phyloP scores from a whole-genome alignment of 495 filamentous ascomycete genomes.

The Tuber microsphaerosporum region DNA sequence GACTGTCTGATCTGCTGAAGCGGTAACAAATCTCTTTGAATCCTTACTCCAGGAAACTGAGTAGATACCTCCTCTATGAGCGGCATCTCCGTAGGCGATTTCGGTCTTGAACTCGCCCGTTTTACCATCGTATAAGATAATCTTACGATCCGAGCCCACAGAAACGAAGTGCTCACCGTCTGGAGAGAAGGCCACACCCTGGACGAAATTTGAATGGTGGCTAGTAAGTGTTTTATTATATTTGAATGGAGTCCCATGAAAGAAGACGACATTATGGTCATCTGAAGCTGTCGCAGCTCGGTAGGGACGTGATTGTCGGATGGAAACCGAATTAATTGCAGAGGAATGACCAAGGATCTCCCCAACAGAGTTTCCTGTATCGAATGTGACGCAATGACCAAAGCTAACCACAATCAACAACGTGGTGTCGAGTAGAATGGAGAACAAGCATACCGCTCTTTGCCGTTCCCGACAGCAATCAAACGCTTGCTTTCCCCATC shows the following conservation, averaged over 20 bases:
- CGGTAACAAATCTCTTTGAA: slow-evolving; percentile 81
- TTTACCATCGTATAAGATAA: slow-evolving; percentile 92
- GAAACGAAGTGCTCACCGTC: slow-evolving; percentile 78
- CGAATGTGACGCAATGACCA: slow-evolving; percentile 89
- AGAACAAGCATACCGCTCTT: slow-evolving; percentile 55
- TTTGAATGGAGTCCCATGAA: slow-evolving; percentile 90
- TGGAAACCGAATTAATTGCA: slow-evolving; percentile 81
- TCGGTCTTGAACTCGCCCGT: slow-evolving; percentile 72
- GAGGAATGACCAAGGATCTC: slow-evolving; percentile 86
- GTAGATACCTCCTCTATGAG: slow-evolving; percentile 87
- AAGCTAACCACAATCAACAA: slow-evolving; percentile 44
- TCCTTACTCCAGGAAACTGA: slow-evolving; percentile 83
- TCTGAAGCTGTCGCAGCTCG: slow-evolving; percentile 86
- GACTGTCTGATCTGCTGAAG: slow-evolving; percentile 88
- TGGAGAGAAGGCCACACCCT: slow-evolving; percentile 82
- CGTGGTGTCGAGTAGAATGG: not conserved
- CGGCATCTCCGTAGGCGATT: slow-evolving; percentile 63
- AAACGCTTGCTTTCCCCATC: slow-evolving; percentile 94
- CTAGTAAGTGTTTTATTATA: slow-evolving; percentile 68
- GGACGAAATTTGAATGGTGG: slow-evolving; percentile 79
- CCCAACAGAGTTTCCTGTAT: slow-evolving; percentile 90
- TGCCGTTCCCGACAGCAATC: slow-evolving; percentile 90
- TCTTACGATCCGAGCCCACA: slow-evolving; percentile 79
- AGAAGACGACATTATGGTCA: slow-evolving; percentile 81
- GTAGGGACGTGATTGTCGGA: slow-evolving; percentile 80